Evolutionary conservation across 2,329 filamentous ascomycete genomes (phyloP).

Genomic region (Venturia effusa): DNA sequence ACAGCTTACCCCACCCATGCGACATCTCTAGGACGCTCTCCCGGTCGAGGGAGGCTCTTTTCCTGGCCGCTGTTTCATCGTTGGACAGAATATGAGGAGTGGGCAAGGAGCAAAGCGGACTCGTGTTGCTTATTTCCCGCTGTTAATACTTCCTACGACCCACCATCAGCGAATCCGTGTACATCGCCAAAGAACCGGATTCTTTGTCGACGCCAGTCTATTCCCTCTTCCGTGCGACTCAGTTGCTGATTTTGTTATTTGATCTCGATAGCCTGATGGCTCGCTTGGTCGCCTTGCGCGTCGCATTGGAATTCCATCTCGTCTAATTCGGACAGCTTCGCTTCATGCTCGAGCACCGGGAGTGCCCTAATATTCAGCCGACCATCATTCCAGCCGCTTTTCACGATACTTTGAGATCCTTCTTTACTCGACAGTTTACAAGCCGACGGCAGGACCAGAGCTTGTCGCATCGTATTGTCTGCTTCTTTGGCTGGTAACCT

Average conservation of each 20-base stretch:
- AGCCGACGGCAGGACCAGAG: background rate
- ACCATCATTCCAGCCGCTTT: background rate
- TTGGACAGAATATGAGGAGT: background rate
- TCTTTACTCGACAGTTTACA: background rate
- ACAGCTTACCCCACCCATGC: background rate
- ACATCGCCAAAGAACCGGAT: background rate
- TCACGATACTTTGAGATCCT: background rate
- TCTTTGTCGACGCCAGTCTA: background rate
- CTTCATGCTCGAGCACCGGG: background rate
- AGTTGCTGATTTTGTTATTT: background rate
- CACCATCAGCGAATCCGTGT: background rate
- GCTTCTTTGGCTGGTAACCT: background rate
- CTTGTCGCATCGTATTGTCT: background rate
- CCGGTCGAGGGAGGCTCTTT: background rate
- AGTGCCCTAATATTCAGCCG: background rate
- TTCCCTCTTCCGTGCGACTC: background rate
- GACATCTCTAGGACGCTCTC: background rate
- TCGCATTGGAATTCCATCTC: background rate
- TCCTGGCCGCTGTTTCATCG: background rate
- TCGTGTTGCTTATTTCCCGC: background rate
- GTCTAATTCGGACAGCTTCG: slow-evolving; percentile 1
- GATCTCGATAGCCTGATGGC: background rate
- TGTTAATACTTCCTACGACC: background rate
- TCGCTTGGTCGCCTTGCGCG: background rate
- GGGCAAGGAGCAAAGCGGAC: background rate